Conservation (phyloP, 1,284 basidiomycete genomes). For the Ganoderma leucocontextum region DNA sequence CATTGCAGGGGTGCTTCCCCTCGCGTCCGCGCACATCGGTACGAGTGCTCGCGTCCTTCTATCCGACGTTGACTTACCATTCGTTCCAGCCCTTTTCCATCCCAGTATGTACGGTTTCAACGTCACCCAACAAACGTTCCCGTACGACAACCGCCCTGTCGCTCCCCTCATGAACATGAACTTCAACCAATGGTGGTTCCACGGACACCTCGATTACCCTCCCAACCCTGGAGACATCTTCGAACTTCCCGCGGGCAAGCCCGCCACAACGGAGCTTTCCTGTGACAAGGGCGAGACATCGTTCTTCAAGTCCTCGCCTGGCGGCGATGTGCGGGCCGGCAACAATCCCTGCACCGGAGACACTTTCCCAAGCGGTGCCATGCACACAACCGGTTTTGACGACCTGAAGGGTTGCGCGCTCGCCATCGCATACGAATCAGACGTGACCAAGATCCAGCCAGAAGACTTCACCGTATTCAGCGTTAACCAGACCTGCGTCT, state of each 20-base stretch:
- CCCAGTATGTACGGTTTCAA: constrained; percentile 61
- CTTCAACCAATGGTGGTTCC: constrained; percentile 77
- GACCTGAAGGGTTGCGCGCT: constrained; percentile 73
- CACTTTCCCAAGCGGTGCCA: constrained; percentile 45
- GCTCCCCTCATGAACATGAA: constrained; percentile 58
- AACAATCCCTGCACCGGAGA: constrained; percentile 56
- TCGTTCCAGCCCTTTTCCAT: constrained; percentile 40
- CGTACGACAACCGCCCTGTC: constrained; percentile 62
- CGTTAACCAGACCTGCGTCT: constrained; percentile 80
- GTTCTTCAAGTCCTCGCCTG: constrained; percentile 55
- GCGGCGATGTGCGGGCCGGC: constrained; percentile 53
- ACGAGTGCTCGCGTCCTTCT: constrained; percentile 12
- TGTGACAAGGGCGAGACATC: constrained; percentile 67
- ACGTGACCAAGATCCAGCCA: constrained; percentile 62
- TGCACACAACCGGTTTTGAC: constrained; percentile 60
- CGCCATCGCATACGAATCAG: constrained; percentile 74
- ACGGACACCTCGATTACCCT: constrained; percentile 63
- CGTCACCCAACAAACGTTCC: constrained; percentile 54
- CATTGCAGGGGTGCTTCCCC: constrained; percentile 23
- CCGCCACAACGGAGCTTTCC: constrained; percentile 58
- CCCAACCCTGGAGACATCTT: constrained; percentile 64
- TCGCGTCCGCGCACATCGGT: constrained; percentile 31
- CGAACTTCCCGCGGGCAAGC: constrained; percentile 61
- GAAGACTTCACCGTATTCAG: constrained; percentile 77
- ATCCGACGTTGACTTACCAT: neutral